Evolutionary conservation across 352 stramenopile species (phyloP), one percentile per base, ranked within the genome.

Genomic region (Phytophthora chlamydospora): DNA sequence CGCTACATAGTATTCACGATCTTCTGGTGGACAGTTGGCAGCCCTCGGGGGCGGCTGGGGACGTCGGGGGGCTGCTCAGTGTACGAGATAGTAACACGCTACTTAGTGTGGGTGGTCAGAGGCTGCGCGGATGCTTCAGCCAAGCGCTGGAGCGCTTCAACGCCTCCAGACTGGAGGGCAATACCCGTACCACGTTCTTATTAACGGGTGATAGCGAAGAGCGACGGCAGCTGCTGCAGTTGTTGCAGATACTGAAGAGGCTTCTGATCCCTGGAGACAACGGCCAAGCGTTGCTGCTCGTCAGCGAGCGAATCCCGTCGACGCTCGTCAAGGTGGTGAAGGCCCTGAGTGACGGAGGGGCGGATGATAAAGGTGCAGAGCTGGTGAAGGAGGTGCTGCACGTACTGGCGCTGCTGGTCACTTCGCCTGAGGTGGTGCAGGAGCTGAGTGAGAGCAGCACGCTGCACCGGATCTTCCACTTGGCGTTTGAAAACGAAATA

Each of bases 241-340:
- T 73, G 39, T 31, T 31, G 27, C 27, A 31, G 6, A 9, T 31
- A 1, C 27, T 31, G 27, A 31, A 31, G 27, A 31, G 5, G 27
- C 27, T 31, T 7, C 5, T 31, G 27, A 8, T 31, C 27, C 27
- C 27, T 31, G 52, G 56, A 42, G 49, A 68, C 33, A 44, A 55
- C 19, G 39, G 42, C 7, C 55, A 80, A 68, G 60, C 62, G 58
- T 47, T 67, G 46, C 16, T 85, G 4, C 39, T 88, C 7, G 75
- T 79, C 10, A 75, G 74, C 19, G 80, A 86, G 44, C 71, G 76
- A 21, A 67, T 88, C 0, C 78, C 77, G 6, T 86, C 76, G 4
- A 88, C 67, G 17, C 56, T 89, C 4, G 74, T 88, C 2, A 85
- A 86, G 47, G 47, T 82, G 14, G 49, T 82, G 17, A 84, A 88